Conservation (phyloP, 495 filamentous ascomycete species). For the Evernia prunastri region DNA sequence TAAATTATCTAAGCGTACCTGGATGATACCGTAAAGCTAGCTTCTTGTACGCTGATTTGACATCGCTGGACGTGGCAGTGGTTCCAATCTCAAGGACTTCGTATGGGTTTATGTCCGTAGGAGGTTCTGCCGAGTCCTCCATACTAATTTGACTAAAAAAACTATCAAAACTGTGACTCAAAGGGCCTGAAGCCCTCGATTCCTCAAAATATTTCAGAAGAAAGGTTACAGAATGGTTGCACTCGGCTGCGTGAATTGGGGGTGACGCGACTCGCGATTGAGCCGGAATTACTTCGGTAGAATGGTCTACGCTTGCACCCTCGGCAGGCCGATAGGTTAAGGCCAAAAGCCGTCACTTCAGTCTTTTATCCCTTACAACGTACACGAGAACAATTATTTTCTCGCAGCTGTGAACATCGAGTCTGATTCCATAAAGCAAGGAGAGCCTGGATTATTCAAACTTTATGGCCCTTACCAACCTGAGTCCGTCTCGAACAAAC, state of each 20-base stretch:
- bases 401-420: no score
- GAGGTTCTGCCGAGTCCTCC: constrained; percentile 35
- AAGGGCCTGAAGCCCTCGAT: not conserved
- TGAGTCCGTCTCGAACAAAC: no score
- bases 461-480: no score
- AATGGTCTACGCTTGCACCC: no score
- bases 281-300: not conserved
- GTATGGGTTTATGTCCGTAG: constrained; percentile 71
- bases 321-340: no score
- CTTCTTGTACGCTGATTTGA: constrained; percentile 95
- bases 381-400: no score
- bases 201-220: not conserved
- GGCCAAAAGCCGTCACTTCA: no score
- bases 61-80: constrained; percentile 65
- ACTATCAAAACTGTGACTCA: not conserved
- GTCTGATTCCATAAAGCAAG: no score
- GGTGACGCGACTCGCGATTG: not conserved
- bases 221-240: not conserved
- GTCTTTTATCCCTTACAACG: no score
- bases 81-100: constrained; percentile 69
- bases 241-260: not conserved
- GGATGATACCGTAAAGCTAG: constrained; percentile 84
- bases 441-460: no score
- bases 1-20: constrained; percentile 45
- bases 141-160: constrained; percentile 1